phyloP scores from a whole-genome alignment of 805 yeast genomes.

The Wickerhamomyces queroliae region DNA sequence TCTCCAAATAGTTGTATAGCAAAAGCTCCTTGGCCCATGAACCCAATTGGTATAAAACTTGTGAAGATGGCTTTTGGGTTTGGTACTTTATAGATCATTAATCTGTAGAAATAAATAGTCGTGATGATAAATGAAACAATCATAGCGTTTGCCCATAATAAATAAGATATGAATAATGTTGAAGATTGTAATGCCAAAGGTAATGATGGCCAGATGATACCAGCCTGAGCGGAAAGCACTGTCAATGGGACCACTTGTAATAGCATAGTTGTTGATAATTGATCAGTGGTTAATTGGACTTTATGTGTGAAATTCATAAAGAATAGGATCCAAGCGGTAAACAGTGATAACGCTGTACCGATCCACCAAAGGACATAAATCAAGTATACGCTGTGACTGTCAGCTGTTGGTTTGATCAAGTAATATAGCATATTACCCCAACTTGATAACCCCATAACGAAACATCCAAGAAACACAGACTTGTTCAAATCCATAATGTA shows the following conservation, averaged over 20 bases:
- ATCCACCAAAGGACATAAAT: conserved; percentile 74
- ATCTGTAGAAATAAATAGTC: conserved; percentile 53
- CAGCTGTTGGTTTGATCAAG: conserved; percentile 35
- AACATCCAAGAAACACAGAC: conserved; percentile 69
- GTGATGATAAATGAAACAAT: conserved; percentile 50
- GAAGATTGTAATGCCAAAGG: conserved; percentile 43
- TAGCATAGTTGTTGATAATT: conserved; percentile 50
- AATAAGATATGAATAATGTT: conserved; percentile 45
- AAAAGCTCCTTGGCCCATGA: conserved; percentile 80
- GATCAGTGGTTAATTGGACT: neutral
- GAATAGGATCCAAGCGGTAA: conserved; percentile 54
- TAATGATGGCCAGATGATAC: conserved; percentile 39
- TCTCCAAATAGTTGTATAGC: conserved; percentile 54
- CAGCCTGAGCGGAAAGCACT: conserved; percentile 72
- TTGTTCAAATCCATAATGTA: conserved; percentile 36
- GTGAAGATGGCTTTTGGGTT: conserved; percentile 49
- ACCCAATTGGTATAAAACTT: conserved; percentile 76
- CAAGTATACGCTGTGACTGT: conserved; percentile 31
- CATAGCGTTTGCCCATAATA: conserved; percentile 69
- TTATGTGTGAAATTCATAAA: conserved; percentile 25
- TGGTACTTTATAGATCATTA: conserved; percentile 56
- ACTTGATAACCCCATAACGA: conserved; percentile 74
- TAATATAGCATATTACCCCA: conserved; percentile 50
- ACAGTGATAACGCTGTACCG: conserved; percentile 44
- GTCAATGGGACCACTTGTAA: conserved; percentile 78